Base-by-base conservation (phyloP, 805 yeast genomes). In the Barnettozyma pratensis region DNA sequence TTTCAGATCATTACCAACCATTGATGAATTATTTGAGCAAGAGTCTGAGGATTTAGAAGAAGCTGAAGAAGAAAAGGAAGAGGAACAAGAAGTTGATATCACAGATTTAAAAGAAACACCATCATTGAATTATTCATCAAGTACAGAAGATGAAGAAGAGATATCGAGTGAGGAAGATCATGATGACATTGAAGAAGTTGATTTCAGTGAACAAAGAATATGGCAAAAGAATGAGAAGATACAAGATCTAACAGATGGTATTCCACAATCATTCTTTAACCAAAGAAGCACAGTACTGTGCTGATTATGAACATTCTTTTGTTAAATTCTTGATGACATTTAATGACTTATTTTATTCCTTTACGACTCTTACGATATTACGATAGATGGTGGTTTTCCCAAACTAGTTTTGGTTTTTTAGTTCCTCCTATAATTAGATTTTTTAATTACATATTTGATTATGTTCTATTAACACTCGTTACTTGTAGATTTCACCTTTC, bases 1-100 rank as follows among this genome's bases (percentile, higher is more conserved):
- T 7, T 59, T 54, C 47, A 58, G 60, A 56, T 38, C 48, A n/a
- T 41, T 60, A 49, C 61, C 61, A 37, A 54, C 60, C 8, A 53
- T 56, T 32, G 59, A 56, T 19, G 64, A 60, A 42, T 14, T 54
- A 38, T 32, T 47, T 4, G 61, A 57, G 29, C 44, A 44, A 7
- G 64, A 60, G 14, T 34, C 54, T 14, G 56, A 57, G 6, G 54
- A 52, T 7, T 19, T 55, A 31, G 56, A 50, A 29, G 46, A 41
- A 6, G 43, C 46, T 19, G 44, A 35, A 12, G 47, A 56, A 14
- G 53, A 50, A 14, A 49, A 41, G 34, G 56, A 53, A 3, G 52
- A 27, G 12, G 53, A 49, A 11, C 54, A 50, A 3, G 61, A 58
- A 45, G 45, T 44, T 39, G 63, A 59, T 35, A 52, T 57, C 19